phyloP scores from a whole-genome alignment of 805 yeast genomes.

The Ogataea saltuana region DNA sequence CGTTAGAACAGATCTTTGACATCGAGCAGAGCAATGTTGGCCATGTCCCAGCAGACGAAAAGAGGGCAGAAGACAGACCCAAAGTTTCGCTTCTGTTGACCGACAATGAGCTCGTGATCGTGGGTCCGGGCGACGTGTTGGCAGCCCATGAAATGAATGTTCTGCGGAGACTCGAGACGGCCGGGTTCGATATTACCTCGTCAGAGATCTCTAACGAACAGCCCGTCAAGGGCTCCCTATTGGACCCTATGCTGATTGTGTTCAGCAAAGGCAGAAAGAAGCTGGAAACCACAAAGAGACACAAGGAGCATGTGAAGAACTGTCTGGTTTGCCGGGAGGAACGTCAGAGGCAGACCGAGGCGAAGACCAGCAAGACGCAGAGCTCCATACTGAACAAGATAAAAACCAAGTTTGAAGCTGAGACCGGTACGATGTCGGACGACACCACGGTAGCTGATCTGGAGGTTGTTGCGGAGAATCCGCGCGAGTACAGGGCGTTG shows the following conservation, averaged over 20 bases:
- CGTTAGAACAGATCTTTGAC: conserved; percentile 29
- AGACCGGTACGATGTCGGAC: conserved; percentile 15
- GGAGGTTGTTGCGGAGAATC: conserved; percentile 23
- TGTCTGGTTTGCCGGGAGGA: conserved; percentile 44
- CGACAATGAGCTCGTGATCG: conserved; percentile 34
- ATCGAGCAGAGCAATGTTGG: conserved; percentile 20
- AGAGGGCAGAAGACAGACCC: conserved; percentile 10
- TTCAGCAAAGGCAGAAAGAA: conserved; percentile 11
- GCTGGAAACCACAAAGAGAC: conserved; percentile 11
- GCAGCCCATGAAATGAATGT: conserved; percentile 29
- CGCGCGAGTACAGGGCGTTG: conserved; percentile 47
- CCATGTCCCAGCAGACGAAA: conserved; percentile 6
- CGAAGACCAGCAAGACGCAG: conserved; percentile 6
- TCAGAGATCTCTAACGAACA: conserved; percentile 16
- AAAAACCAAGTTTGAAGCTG: conserved; percentile 13
- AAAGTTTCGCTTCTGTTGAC: conserved; percentile 25
- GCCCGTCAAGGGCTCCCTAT: conserved; percentile 10
- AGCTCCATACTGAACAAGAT: conserved; percentile 1
- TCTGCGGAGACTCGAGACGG: conserved; percentile 29
- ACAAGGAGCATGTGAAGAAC: conserved; percentile 40
- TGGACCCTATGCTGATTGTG: conserved; percentile 20
- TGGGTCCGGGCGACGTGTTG: conserved; percentile 24
- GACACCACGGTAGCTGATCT: conserved; percentile 29
- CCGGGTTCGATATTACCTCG: conserved; percentile 40
- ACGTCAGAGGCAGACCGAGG: conserved; percentile 16